Conservation (phyloP, 345 rosid genomes). For the Trapa bicornis region DNA sequence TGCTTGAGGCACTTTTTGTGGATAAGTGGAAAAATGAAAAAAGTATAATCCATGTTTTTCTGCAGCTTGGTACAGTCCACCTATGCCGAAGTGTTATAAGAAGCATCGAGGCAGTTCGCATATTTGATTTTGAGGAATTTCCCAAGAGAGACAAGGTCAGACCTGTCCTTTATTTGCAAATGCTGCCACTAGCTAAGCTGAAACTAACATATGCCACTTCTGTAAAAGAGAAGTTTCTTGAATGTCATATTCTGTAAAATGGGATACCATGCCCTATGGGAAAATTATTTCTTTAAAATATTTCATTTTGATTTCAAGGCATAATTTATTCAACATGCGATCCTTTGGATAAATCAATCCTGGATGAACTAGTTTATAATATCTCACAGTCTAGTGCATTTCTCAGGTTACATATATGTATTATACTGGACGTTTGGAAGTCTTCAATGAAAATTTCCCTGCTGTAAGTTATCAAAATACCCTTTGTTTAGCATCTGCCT, state of each 20-base stretch:
- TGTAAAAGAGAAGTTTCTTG: too few species aligned
- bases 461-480: constrained; percentile 45
- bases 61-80: constrained; percentile 96
- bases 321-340: too few species aligned
- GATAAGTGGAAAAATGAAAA: not conserved
- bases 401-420: constrained; percentile 94
- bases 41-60: not conserved
- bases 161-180: not conserved
- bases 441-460: constrained; percentile 86
- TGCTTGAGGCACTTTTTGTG: not conserved
- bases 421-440: constrained; percentile 96
- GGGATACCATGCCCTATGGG: too few species aligned
- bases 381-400: not conserved
- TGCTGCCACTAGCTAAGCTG: too few species aligned
- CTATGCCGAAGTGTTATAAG: constrained; percentile 96
- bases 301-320: too few species aligned
- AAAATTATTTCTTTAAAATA: too few species aligned
- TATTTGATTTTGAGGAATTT: constrained; percentile 94
- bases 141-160: constrained; percentile 80
- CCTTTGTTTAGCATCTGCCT: not conserved
- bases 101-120: constrained; percentile 93
- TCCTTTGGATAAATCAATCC: too few species aligned
- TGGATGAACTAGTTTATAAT: not conserved
- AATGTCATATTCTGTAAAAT: too few species aligned
- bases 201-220: too few species aligned